phyloP scores from a whole-genome alignment of 2,329 filamentous ascomycete species.

The Blastomyces silverae region DNA sequence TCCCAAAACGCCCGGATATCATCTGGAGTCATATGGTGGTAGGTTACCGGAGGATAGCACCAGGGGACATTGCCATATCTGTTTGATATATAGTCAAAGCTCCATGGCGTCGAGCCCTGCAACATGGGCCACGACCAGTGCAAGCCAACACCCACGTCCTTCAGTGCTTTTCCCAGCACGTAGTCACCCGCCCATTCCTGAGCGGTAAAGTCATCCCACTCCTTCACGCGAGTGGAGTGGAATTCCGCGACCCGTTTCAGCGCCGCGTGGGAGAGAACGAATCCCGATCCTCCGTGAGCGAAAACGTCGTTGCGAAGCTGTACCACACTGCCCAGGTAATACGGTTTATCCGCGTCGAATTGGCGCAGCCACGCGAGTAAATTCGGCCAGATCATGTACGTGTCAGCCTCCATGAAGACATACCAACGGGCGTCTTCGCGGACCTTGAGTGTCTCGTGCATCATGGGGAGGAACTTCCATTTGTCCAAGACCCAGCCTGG shows the following conservation, averaged over 20 bases:
- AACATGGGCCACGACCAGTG: conserved; percentile 46
- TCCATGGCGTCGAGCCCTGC: conserved; percentile 39
- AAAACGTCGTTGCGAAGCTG: conserved; percentile 47
- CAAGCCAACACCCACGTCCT: conserved; percentile 42
- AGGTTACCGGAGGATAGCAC: conserved; percentile 47
- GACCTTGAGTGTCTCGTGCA: conserved; percentile 43
- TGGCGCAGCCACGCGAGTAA: conserved; percentile 48
- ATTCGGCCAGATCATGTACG: conserved; percentile 50
- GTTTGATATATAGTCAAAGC: conserved; percentile 40
- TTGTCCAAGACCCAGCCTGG: conserved; percentile 50
- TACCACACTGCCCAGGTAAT: conserved; percentile 51
- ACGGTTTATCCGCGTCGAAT: conserved; percentile 44
- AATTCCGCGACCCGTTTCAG: conserved; percentile 41
- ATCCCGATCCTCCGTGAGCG: conserved; percentile 49
- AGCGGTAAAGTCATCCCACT: conserved; percentile 43
- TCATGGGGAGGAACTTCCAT: conserved; percentile 53
- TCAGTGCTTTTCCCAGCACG: conserved; percentile 44
- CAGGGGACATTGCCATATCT: conserved; percentile 38
- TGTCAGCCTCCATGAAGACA: conserved; percentile 55
- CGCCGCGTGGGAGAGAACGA: conserved; percentile 47
- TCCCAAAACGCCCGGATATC: conserved; percentile 42
- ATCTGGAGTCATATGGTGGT: conserved; percentile 44
- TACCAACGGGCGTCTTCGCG: conserved; percentile 51
- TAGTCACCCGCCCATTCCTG: conserved; percentile 47
- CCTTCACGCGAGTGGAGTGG: conserved; percentile 37